A percentile compares a stretch with the other conserved stretches of the same genome.
Evolutionary conservation across 768 basidiomycete genomes (phyloP).

Genomic region (Psilocybe azurescens): DNA sequence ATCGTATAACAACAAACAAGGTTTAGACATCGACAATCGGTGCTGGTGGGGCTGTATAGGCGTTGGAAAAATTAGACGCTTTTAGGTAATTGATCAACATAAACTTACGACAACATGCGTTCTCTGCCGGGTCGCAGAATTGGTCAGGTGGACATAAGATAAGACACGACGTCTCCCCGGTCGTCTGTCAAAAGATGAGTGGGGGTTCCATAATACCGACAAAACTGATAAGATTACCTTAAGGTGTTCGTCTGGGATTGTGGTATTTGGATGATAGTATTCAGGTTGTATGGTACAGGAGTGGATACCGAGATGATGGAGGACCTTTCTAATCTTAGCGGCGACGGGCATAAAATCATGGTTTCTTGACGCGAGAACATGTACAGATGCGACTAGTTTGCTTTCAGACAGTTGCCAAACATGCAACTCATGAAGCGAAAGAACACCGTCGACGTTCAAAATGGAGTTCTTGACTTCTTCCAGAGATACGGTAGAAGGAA

Average conservation of each 20-base stretch:
- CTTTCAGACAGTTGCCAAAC: slow-evolving; percentile 97
- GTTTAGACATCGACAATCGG: slow-evolving; percentile 44
- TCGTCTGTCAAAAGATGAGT: slow-evolving; percentile 39
- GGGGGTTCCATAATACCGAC: background rate
- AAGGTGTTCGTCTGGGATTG: slow-evolving; percentile 50
- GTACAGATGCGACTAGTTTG: slow-evolving; percentile 95
- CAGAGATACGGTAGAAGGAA: slow-evolving; percentile 86
- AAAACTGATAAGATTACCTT: slow-evolving; percentile 43
- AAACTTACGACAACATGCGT: slow-evolving; percentile 81
- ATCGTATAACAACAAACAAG: background rate
- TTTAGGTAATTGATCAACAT: slow-evolving; percentile 4
- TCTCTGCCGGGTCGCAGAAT: slow-evolving; percentile 69
- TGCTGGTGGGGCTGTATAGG: slow-evolving; percentile 47
- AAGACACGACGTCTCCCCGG: slow-evolving; percentile 64
- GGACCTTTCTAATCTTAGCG: slow-evolving; percentile 77
- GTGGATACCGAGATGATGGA: slow-evolving; percentile 94
- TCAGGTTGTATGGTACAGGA: slow-evolving; percentile 95
- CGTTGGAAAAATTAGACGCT: slow-evolving; percentile 11
- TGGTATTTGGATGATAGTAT: slow-evolving; percentile 49
- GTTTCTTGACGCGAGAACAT: slow-evolving; percentile 82
- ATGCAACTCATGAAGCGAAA: slow-evolving; percentile 92
- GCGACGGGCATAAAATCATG: slow-evolving; percentile 94
- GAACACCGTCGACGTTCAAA: slow-evolving; percentile 80
- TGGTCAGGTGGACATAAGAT: slow-evolving; percentile 75
- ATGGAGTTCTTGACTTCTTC: slow-evolving; percentile 90